These are phyloP conservation scores for Thinopyrum elongatum DNA, from an alignment of 176 grass and related monocot genomes.

Conservation along the genomic window DNA sequence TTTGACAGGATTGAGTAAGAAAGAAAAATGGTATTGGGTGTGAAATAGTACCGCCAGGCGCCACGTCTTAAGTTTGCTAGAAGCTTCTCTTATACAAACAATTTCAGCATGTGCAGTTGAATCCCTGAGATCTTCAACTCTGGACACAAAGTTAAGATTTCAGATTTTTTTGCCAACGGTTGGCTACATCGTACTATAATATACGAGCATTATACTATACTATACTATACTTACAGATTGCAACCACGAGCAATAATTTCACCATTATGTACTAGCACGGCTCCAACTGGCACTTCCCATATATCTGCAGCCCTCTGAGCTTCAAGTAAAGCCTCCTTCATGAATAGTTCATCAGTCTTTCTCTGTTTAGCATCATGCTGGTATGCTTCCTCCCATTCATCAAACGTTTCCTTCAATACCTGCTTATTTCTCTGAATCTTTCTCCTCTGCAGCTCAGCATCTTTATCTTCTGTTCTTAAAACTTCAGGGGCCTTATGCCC, in stretches of 20 bases:
- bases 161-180: background rate
- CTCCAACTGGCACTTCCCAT: constrained; percentile 97
- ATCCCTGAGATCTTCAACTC: constrained; percentile 97
- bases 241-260: constrained; percentile 96
- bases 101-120: constrained; percentile 99
- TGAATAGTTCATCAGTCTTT: constrained; percentile 88
- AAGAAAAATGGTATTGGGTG: constrained; percentile 12
- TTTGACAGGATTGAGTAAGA: background rate
- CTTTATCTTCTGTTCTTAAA: constrained; percentile 40
- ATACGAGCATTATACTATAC: background rate
- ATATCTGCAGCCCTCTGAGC: constrained; percentile 89
- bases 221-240: constrained; percentile 71
- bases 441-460: constrained; percentile 51
- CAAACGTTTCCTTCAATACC: constrained; percentile 76
- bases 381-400: constrained; percentile 93
- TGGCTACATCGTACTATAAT: constrained; percentile 1
- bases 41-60: constrained; percentile 67
- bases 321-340: constrained; percentile 96
- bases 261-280: constrained; percentile 84
- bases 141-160: constrained; percentile 42
- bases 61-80: constrained; percentile 85
- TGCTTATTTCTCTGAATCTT: constrained; percentile 81
- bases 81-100: constrained; percentile 97
- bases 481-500: constrained; percentile 37
- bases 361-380: constrained; percentile 62